phyloP scores from a whole-genome alignment of 768 basidiomycete genomes.

The Xerocomus brunneocitrinus region DNA sequence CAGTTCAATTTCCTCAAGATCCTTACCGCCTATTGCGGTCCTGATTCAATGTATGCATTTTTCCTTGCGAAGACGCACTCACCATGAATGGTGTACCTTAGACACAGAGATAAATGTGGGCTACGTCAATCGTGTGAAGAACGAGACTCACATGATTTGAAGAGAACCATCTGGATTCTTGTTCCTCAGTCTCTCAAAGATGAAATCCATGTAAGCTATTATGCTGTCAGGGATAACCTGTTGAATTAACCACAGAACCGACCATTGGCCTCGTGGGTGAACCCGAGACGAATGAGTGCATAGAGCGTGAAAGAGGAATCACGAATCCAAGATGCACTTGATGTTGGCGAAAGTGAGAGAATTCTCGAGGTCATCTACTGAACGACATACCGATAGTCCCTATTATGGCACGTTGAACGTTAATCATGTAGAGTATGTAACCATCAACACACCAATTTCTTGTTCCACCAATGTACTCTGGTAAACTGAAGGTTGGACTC shows the following conservation, averaged over 20 bases:
- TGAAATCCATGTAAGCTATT: slow-evolving; percentile 86
- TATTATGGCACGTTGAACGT: slow-evolving; percentile 17
- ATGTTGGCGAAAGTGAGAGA: background rate
- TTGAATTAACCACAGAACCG: slow-evolving; percentile 11
- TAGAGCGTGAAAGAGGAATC: slow-evolving; percentile 96
- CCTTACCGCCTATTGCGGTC: slow-evolving; percentile 52
- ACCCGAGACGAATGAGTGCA: slow-evolving; percentile 88
- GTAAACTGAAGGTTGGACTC: slow-evolving; percentile 91
- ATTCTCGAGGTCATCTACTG: background rate
- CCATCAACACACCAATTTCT: slow-evolving; percentile 69
- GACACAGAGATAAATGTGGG: background rate
- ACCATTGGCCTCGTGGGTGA: slow-evolving; percentile 90
- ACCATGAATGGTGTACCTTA: slow-evolving; percentile 86
- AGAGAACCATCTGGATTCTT: slow-evolving; percentile 88
- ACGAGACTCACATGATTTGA: slow-evolving; percentile 71
- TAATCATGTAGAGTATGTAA: background rate
- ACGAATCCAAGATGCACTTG: slow-evolving; percentile 84
- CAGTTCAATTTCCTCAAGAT: slow-evolving; percentile 81
- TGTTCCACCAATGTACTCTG: slow-evolving; percentile 86
- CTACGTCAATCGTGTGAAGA: background rate
- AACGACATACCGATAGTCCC: slow-evolving; percentile 58
- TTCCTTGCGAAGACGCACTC: background rate
- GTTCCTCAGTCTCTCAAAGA: slow-evolving; percentile 74
- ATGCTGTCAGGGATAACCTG: background rate
- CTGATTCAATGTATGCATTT: background rate